Percentiles rank a stretch among this genome's conserved stretches.
Conservation (phyloP, 352 stramenopile species). For the Globisporangium nodosum region DNA sequence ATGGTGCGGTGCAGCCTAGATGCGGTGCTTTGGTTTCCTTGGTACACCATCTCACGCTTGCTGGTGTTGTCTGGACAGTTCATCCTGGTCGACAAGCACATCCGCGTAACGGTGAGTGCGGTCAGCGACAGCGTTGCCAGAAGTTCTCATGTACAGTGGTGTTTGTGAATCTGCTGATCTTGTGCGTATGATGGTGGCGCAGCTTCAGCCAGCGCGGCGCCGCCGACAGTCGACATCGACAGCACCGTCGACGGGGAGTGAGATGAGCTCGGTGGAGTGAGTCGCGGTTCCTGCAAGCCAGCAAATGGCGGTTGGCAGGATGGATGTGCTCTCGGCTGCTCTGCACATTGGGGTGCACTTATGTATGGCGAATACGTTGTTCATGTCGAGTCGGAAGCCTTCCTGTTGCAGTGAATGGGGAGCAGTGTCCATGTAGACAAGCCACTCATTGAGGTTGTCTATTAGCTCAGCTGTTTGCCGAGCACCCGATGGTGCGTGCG, state of each 20-base stretch:
- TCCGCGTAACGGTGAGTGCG: slow-evolving; percentile 5
- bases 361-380: background rate
- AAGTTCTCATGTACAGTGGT: too few relatives aligned
- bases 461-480: background rate
- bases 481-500: background rate
- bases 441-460: background rate
- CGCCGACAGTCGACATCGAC: background rate
- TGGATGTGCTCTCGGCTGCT: background rate
- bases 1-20: background rate
- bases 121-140: background rate
- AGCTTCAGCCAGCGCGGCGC: slow-evolving; percentile 5
- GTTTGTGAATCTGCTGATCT: background rate
- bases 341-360: background rate
- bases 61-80: background rate
- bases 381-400: background rate
- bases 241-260: background rate
- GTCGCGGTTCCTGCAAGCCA: background rate
- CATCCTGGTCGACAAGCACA: slow-evolving; percentile 8
- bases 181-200: background rate
- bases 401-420: background rate
- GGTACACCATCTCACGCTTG: background rate
- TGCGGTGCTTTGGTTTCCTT: background rate
- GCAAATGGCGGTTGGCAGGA: background rate
- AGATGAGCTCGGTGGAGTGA: slow-evolving; percentile 1
- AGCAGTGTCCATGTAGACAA: background rate